Base-by-base conservation (phyloP, 768 basidiomycete genomes). In the Boletus subcaerulescens region DNA sequence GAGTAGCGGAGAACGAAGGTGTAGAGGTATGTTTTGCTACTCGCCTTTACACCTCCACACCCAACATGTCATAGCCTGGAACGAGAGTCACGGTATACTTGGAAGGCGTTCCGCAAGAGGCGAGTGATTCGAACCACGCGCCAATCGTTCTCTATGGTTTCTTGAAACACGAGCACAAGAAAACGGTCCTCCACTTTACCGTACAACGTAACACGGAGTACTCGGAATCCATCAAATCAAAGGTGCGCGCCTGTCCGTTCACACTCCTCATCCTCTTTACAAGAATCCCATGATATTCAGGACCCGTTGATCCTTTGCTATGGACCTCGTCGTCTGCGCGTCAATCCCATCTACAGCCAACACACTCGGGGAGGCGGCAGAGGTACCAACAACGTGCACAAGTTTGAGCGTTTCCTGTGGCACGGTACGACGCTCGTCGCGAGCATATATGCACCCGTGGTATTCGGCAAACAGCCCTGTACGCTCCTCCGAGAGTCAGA, bases 161-260 rank as follows among this genome's bases (percentile, higher is more conserved):
- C 33, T 74, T 94, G 53, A 89, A 93, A 67, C 95, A 99, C 69
- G 97, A 99, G 65, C 95, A 98, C 77, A 99, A 98, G 74, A 83
- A 88, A 60, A 88, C 94, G 8, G 90, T 93, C 18, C 76, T 95
- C 18, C 92, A 98, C 70, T 96, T 98, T 59, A 85, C 91, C 10
- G 82, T 98, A 2, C 94, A 95, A 72, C 78, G 96, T 31, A 98
- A 98, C 63, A 98, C 96, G 3, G 97, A 99, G 72, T 98, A 92
- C 69, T 78, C 82, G 7, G 91, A 81, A 26, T 86, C 89, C 12
- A 90, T 99, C 29, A 82, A 88, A 59, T 96, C 97, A 3, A 99
- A 98, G 81, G 93, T 92, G 59, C 52, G 38, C 12, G 2, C 18
- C 13, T 5, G 20, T 29, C 9, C 3, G 18, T 20, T 9, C 18